Conservation (phyloP, 306 rosid genomes). For the Begonia loranthoides region DNA sequence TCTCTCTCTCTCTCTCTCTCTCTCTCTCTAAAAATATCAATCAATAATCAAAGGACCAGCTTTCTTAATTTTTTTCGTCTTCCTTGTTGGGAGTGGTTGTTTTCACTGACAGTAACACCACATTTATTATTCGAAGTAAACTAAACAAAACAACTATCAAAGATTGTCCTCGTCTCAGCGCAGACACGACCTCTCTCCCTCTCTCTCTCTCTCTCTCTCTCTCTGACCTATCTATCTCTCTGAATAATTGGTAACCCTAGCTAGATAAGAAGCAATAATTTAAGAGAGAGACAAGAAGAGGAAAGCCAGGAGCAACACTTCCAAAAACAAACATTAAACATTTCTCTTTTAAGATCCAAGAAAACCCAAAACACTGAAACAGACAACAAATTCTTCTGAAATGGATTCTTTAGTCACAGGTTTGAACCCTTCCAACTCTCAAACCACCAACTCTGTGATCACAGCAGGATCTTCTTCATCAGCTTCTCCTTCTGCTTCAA, state of each 20-base stretch:
- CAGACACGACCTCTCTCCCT: background rate
- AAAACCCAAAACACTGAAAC: conserved; percentile 18
- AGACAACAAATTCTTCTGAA: conserved; percentile 1
- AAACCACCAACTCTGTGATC: conserved; percentile 3
- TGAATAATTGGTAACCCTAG: conserved; percentile 1
- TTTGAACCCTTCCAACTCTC: conserved; percentile 43
- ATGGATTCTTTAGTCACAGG: conserved; percentile 66
- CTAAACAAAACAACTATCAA: conserved; percentile 1
- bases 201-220: background rate
- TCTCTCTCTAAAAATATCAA: conserved; percentile 13
- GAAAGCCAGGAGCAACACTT: background rate
- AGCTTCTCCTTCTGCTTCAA: conserved; percentile 14
- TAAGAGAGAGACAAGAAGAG: background rate
- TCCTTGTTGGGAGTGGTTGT: conserved; percentile 5
- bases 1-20: conserved; percentile 5
- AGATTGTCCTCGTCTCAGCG: background rate
- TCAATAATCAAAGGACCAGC: conserved; percentile 28
- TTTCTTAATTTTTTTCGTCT: conserved; percentile 20
- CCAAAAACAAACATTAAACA: background rate
- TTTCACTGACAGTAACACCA: background rate
- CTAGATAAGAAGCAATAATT: background rate
- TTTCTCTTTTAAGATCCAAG: conserved; percentile 5
- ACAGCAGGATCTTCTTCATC: conserved; percentile 29
- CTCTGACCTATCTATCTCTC: background rate
- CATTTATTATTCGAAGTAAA: background rate